Evolutionary conservation across 805 yeast species (phyloP).

Genomic region (Cyberlindnera misumaiensis): DNA sequence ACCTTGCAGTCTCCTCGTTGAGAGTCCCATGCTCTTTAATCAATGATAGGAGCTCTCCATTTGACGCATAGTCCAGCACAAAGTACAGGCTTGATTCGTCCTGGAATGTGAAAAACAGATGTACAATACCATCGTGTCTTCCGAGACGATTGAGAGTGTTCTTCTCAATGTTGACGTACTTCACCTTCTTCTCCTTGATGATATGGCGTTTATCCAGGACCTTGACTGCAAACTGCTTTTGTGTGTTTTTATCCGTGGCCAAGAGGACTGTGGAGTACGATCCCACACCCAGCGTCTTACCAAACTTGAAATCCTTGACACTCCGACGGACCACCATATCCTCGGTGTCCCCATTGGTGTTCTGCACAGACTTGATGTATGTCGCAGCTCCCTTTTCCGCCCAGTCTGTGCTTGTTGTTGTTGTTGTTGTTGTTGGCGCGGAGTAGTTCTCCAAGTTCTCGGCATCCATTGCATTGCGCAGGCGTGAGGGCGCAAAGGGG

Average conservation of each 20-base stretch:
- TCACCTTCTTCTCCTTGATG: constrained; percentile 75
- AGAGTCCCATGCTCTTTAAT: constrained; percentile 66
- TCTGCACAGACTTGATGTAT: constrained; percentile 36
- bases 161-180: constrained; percentile 78
- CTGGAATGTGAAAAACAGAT: constrained; percentile 71
- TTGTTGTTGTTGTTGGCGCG: too few species aligned
- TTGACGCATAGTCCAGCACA: constrained; percentile 71
- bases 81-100: constrained; percentile 68
- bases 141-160: constrained; percentile 69
- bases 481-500: constrained; percentile 6
- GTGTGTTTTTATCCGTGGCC: constrained; percentile 74
- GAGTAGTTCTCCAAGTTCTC: background rate
- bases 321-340: constrained; percentile 46
- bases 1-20: constrained; percentile 59
- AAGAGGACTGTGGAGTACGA: constrained; percentile 89
- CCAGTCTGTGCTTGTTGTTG: constrained; percentile 6
- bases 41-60: constrained; percentile 66
- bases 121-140: constrained; percentile 53
- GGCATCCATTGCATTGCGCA: constrained; percentile 3
- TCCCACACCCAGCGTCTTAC: constrained; percentile 89
- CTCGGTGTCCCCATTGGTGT: constrained; percentile 41
- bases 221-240: constrained; percentile 73
- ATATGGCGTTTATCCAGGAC: constrained; percentile 71
- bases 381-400: constrained; percentile 52
- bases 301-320: constrained; percentile 84